Evolutionary conservation across 495 filamentous ascomycete species (phyloP).

Genomic region (Xylaria nigripes): DNA sequence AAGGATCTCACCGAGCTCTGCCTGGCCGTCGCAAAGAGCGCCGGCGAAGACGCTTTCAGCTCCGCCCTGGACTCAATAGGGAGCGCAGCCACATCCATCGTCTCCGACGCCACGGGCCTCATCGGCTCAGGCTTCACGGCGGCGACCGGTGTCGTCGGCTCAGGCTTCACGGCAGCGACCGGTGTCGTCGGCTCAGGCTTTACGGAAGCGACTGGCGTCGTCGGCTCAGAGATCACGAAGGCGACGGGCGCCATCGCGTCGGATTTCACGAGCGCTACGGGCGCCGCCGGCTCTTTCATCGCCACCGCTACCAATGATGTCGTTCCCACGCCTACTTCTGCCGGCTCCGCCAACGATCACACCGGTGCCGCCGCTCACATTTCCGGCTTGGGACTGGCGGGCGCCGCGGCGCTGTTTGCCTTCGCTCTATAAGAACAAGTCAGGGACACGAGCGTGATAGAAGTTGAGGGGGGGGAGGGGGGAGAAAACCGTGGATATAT

Average conservation of each 20-base stretch:
- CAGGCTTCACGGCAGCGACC: slow-evolving; percentile 4
- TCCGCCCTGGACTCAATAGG: slow-evolving; percentile 8
- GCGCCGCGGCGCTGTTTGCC: slow-evolving; percentile 22
- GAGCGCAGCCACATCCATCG: slow-evolving; percentile 6
- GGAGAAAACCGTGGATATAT: too few species aligned
- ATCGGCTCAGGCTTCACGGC: too few species aligned
- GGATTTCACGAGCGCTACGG: slow-evolving; percentile 2
- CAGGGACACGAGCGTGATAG: neutral
- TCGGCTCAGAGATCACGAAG: neutral
- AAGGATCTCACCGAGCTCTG: too few species aligned
- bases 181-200: slow-evolving; percentile 9
- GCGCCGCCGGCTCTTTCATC: neutral
- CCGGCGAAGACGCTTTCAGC: too few species aligned
- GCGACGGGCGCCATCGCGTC: slow-evolving; percentile 10
- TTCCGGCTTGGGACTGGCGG: slow-evolving; percentile 18
- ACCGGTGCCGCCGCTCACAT: slow-evolving; percentile 6
- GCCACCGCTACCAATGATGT: too few species aligned
- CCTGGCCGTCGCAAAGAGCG: too few species aligned
- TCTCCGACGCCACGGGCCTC: neutral
- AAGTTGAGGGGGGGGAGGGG: too few species aligned
- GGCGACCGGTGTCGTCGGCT: too few species aligned
- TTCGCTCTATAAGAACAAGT: slow-evolving; percentile 23
- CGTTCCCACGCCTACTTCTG: slow-evolving; percentile 2
- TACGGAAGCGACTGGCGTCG: neutral
- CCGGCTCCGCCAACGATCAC: slow-evolving; percentile 8